Evolutionary conservation across 345 rosid genomes (phyloP), one percentile per base, ranked within the genome.

Genomic region (Ceriops decandra): DNA sequence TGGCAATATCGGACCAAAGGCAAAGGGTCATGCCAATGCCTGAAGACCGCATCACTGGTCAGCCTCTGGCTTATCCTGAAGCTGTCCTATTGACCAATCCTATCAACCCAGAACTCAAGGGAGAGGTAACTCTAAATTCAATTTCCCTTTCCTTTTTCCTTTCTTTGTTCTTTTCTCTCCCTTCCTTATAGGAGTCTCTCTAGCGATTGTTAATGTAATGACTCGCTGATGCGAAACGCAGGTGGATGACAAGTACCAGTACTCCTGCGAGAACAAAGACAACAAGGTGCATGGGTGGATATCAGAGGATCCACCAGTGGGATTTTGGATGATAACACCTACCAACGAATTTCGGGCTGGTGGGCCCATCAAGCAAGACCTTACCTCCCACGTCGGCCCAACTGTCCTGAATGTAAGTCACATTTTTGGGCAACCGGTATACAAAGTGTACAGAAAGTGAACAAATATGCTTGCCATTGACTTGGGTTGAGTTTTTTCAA

Each of bases 161-260:
- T 30, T 46, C 36, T 3, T 35, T 62, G 22, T 62, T 7, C 7
- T 1, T 62, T 36, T 62, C 7, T 47, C 36, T 62, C 16, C 47
- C 17, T 17, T 11, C 3, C 16, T 42, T 42, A 10, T 16, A 13
- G 16, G 47, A 42, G 16, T 13, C 17, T 42, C 4, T 13, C 47
- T 42, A 42, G 17, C 1, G 17, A 42, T 42, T 42, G 16, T 42
- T 42, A 38, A 38, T 38, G 46, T 38, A 5, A 5, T 31, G 33
- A 31, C 33, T 33, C 26, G 32, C 6, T 1, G 42, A 46, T 64
- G 17, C 27, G 33, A 16, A 71, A 65, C n/a, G 47, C 71, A 91
- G 97, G 95, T 92, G 60, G 98, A 92, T 58, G 98, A 92, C 79
- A 92, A 90, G 79, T 92, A 90, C 68, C 88, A 86, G 69, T 92